Conservation (phyloP, 78 protist genomes). For the Corallochytrium limacisporum region DNA sequence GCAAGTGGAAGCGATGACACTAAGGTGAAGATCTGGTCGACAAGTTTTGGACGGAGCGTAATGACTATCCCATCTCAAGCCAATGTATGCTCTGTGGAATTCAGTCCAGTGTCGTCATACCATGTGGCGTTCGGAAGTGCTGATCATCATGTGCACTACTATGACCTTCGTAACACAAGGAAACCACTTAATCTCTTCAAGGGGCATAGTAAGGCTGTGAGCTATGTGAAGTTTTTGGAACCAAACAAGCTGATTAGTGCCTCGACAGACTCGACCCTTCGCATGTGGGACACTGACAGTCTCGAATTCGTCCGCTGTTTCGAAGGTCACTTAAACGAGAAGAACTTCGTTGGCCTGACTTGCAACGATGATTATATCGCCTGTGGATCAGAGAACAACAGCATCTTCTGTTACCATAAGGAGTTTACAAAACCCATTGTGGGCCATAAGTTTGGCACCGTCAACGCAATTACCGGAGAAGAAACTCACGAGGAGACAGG, state of each 20-base stretch:
- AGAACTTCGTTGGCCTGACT: constrained; percentile 63
- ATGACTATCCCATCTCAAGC: constrained; percentile 41
- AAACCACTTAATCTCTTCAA: constrained; percentile 29
- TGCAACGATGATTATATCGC: constrained; percentile 45
- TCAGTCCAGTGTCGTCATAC: constrained; percentile 35
- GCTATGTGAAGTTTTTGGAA: constrained; percentile 50
- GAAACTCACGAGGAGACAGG: constrained; percentile 53
- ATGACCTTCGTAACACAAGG: constrained; percentile 37
- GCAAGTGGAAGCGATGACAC: constrained; percentile 61
- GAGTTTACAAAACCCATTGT: constrained; percentile 42
- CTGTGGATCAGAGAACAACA: constrained; percentile 58
- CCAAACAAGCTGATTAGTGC: constrained; percentile 42
- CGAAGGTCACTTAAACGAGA: constrained; percentile 56
- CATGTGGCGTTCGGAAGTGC: constrained; percentile 47
- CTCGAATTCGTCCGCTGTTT: neutral
- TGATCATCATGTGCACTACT: constrained; percentile 55
- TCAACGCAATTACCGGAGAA: neutral
- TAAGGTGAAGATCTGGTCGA: constrained; percentile 45
- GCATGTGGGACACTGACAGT: neutral
- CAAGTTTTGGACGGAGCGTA: constrained; percentile 12
- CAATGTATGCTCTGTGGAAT: constrained; percentile 50
- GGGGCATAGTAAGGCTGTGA: constrained; percentile 56
- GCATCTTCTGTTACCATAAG: constrained; percentile 48
- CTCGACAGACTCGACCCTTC: neutral
- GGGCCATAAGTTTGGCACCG: constrained; percentile 25